Evolutionary conservation across 768 basidiomycete species (phyloP), one percentile per base, ranked within the genome.

Genomic region (Neoboletus brunneissimus): DNA sequence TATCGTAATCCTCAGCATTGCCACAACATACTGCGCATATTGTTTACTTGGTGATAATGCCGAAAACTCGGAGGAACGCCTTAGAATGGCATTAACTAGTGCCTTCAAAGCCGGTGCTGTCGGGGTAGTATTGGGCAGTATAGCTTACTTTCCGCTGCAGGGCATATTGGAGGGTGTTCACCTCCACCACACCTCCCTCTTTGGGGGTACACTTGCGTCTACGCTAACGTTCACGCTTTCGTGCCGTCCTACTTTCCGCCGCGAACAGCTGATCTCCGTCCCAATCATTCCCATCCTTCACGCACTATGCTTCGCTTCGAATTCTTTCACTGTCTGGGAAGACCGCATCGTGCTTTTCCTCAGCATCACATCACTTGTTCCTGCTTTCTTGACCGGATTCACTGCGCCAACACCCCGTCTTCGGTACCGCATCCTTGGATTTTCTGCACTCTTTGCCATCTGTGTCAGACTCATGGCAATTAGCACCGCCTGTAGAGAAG

Each of bases 241-340:
- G 1, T 77, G 77, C 25, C 71, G 72, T 23, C 75, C 77, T 10
- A 64, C 66, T 5, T 54, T 79, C 40, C 64, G 62, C 12, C 48
- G 62, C 34, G 62, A 73, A 38, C 38, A 68, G 20, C n/a, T 68
- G 25, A 65, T 67, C 23, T 48, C 74, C 20, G 56, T 72, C 2
- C 76, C 79, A 1, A 59, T 89, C 38, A 73, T 85, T 34, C 79
- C 88, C 53, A 54, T 84, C 54, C 75, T 93, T 3, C 94, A 98
- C 64, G 72, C 86, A 1, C 52, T 88, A 4, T 77, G 87, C 8
- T 96, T 96, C 72, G 81, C 88, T 16, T 96, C 94, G 25, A 98
- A 98, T 76, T 97, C 94, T 0, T 96, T 92, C 77, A 92, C 91
- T n/a, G 83, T 98, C 70, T 98, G 94, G 94, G 97, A 99, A 80